Percentiles rank a stretch among this genome's conserved stretches.
Evolutionary conservation across 2,329 filamentous ascomycete species (phyloP).

Genomic region (Gyromitra esculenta): DNA sequence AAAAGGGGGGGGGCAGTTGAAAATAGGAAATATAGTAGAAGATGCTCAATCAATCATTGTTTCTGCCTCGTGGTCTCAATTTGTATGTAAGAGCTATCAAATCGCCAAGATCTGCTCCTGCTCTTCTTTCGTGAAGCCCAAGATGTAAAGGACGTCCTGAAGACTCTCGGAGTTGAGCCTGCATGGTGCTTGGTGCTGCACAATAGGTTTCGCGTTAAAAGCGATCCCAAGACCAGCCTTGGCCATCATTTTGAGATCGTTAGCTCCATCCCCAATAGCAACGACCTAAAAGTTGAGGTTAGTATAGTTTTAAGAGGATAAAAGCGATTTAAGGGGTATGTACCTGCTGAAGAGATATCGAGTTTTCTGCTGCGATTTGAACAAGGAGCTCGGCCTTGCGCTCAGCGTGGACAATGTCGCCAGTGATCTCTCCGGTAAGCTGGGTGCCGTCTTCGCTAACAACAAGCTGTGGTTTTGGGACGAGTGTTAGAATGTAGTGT

Average conservation of each 20-base stretch:
- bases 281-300: slow-evolving; percentile 63
- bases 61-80: background rate
- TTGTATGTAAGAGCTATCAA: background rate
- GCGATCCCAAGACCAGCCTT: slow-evolving; percentile 80
- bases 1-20: background rate
- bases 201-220: slow-evolving; percentile 83
- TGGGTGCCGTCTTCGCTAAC: slow-evolving; percentile 67
- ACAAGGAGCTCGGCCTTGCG: slow-evolving; percentile 77
- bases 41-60: background rate
- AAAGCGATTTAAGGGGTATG: background rate
- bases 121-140: slow-evolving; percentile 76
- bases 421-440: slow-evolving; percentile 77
- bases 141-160: slow-evolving; percentile 76
- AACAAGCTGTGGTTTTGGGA: slow-evolving; percentile 63
- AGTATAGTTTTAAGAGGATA: slow-evolving; percentile 11
- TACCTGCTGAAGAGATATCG: slow-evolving; percentile 70
- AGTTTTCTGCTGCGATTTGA: slow-evolving; percentile 75
- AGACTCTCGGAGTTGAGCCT: slow-evolving; percentile 76
- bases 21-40: background rate
- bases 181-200: slow-evolving; percentile 79
- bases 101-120: slow-evolving; percentile 50
- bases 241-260: slow-evolving; percentile 82
- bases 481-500: slow-evolving; percentile 11
- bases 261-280: slow-evolving; percentile 82
- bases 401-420: slow-evolving; percentile 78